Base-by-base conservation (phyloP, 371 early-diverging fungal genomes). In the Mucor lusitanicus region DNA sequence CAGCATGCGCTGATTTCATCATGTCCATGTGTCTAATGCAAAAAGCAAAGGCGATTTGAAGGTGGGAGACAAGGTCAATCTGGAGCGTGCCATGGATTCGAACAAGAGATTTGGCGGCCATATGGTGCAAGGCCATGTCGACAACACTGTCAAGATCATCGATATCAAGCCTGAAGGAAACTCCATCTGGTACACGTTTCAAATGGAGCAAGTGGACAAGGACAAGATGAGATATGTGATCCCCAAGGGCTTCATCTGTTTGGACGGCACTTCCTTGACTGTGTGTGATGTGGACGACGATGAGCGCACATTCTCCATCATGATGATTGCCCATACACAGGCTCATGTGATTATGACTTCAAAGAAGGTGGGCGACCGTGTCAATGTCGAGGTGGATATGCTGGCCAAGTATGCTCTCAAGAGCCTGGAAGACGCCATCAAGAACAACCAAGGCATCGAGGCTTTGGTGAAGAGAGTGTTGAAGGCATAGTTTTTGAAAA, bases 361-460 rank as follows among this genome's bases (percentile, higher is more conserved):
- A 19, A 92, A 92, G 74, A 77, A 84, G 32, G 71, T 89, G 5
- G 97, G 96, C 3, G 91, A 87, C 37, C 76, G 75, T 46, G 94
- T 97, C 67, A 98, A 98, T 75, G 82, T 98, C 32, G 99, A 98
- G 80, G 97, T 96, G 5, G 99, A 98, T 75, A 96, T 97, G 92
- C 80, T 97, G 69, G 96, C 95, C 65, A 98, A 98, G 73, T 97
- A 97, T 76, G 94, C 96, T 27, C 93, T 93, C 72, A 93, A 88
- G 69, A 87, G 90, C 33, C 80, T 93, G 39, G 84, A 82, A 44
- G 72, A 84, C 56, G 83, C 87, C 58, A 74, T 91, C 64, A 80
- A 78, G 40, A 76, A 71, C 25, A 70, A 69, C 32, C 66, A 78
- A 48, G 85, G 81, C 3, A 67, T 84, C 42, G 79, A 77, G 37